Evolutionary conservation across 176 grass and related monocot genomes (phyloP).

Genomic region (Musa beccarii): DNA sequence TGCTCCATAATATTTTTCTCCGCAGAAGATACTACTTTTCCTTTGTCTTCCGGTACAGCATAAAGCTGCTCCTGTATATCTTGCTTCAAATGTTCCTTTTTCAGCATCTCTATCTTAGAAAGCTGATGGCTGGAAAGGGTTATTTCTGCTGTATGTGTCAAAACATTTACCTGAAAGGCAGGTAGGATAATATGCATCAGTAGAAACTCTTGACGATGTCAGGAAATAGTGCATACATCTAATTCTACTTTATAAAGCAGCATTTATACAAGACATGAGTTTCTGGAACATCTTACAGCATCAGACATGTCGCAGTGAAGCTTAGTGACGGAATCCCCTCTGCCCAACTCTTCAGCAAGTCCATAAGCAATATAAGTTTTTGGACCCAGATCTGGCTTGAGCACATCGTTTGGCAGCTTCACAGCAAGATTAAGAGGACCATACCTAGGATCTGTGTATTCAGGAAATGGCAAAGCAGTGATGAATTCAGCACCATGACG

Average conservation of each 20-base stretch:
- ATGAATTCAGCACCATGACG: constrained; percentile 81
- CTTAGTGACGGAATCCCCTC: constrained; percentile 89
- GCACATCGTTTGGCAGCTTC: constrained; percentile 41
- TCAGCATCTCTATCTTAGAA: constrained; percentile 29
- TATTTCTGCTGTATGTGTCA: constrained; percentile 53
- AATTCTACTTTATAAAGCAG: too few species aligned
- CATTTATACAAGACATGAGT: background rate
- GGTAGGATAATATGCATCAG: constrained; percentile 5
- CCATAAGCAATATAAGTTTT: constrained; percentile 91
- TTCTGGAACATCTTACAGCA: constrained; percentile 34
- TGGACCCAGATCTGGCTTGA: constrained; percentile 66
- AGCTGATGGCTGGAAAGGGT: constrained; percentile 12
- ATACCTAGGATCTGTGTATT: constrained; percentile 66
- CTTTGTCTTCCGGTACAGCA: background rate
- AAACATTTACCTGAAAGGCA: constrained; percentile 57
- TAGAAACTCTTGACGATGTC: too few species aligned
- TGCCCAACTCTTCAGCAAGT: constrained; percentile 49
- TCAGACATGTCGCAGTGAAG: constrained; percentile 92
- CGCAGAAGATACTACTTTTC: background rate
- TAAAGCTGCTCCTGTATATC: constrained; percentile 32
- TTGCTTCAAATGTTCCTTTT: constrained; percentile 34
- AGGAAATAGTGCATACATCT: too few species aligned
- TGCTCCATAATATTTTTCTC: background rate
- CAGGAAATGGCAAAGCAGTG: constrained; percentile 69
- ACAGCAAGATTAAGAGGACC: constrained; percentile 71